Evolutionary conservation across 805 yeast species (phyloP).

Genomic region (Metschnikowia bowlesiae): DNA sequence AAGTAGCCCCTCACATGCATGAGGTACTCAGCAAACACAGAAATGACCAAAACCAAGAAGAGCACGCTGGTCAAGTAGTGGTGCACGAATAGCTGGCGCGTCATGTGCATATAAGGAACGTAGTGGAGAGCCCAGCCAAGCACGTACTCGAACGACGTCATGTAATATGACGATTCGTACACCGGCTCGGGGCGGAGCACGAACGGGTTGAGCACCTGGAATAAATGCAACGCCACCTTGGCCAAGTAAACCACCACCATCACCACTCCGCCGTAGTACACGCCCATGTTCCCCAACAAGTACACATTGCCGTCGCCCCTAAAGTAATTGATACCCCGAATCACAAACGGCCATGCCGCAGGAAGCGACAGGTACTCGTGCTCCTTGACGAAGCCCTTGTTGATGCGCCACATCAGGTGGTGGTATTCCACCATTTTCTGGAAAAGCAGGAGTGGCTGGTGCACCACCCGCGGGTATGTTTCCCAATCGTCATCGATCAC

Average conservation of each 20-base stretch:
- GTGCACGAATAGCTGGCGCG: slow-evolving; percentile 38
- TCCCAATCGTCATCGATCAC: slow-evolving; percentile 23
- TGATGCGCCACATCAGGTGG: slow-evolving; percentile 49
- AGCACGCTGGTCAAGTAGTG: slow-evolving; percentile 49
- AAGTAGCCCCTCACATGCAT: slow-evolving; percentile 22
- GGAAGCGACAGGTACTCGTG: slow-evolving; percentile 44
- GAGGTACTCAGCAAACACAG: slow-evolving; percentile 44
- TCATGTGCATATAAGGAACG: slow-evolving; percentile 48
- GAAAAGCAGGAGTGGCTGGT: slow-evolving; percentile 39
- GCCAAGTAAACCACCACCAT: slow-evolving; percentile 25
- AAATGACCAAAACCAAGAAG: slow-evolving; percentile 42
- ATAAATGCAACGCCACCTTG: slow-evolving; percentile 17
- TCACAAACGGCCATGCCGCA: slow-evolving; percentile 56
- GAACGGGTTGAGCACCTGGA: slow-evolving; percentile 32
- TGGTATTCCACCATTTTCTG: slow-evolving; percentile 54
- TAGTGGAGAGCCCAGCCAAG: slow-evolving; percentile 58
- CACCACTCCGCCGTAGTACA: slow-evolving; percentile 46
- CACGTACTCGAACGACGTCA: slow-evolving; percentile 32
- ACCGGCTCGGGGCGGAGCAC: slow-evolving; percentile 12
- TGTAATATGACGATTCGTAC: slow-evolving; percentile 15
- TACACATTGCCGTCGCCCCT: slow-evolving; percentile 46
- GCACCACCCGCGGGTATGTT: slow-evolving; percentile 19
- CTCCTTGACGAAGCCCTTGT: slow-evolving; percentile 43
- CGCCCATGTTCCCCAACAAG: slow-evolving; percentile 58
- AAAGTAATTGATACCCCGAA: slow-evolving; percentile 59